These are phyloP conservation scores for Kuraishia cidri DNA, from an alignment of 805 yeast genomes.

Conservation along the genomic window DNA sequence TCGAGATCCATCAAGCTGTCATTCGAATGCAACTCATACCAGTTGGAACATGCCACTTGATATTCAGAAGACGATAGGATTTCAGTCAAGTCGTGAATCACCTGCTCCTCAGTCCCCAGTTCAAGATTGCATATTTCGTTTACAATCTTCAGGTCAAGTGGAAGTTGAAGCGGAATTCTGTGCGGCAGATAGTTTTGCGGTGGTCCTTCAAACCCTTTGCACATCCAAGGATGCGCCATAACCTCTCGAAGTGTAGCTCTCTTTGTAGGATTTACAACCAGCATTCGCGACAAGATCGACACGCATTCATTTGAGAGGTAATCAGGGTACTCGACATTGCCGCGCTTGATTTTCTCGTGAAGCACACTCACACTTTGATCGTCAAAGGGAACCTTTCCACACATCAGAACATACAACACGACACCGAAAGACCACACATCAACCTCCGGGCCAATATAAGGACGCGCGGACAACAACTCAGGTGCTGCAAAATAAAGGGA, in stretches of 20 bases:
- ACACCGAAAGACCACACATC: constrained; percentile 99
- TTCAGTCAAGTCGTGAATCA: constrained; percentile 43
- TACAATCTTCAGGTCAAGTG: constrained; percentile 59
- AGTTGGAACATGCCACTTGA: constrained; percentile 46
- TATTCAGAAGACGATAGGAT: constrained; percentile 62
- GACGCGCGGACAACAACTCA: constrained; percentile 84
- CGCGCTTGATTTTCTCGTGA: constrained; percentile 90
- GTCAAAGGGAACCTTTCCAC: constrained; percentile 98
- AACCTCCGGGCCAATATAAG: constrained; percentile 94
- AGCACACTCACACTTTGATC: constrained; percentile 87
- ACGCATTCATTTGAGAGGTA: constrained; percentile 74
- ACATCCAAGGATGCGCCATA: constrained; percentile 91
- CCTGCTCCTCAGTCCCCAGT: constrained; percentile 59
- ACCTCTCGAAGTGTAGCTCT: constrained; percentile 79
- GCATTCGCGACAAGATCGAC: constrained; percentile 75
- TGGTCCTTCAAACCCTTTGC: constrained; percentile 70
- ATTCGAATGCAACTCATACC: constrained; percentile 25
- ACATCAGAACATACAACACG: constrained; percentile 86
- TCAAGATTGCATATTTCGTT: constrained; percentile 72
- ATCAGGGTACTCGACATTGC: constrained; percentile 85
- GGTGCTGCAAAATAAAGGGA: constrained; percentile 98
- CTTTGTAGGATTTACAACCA: constrained; percentile 79
- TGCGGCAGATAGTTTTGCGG: constrained; percentile 68
- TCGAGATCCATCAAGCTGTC: neutral
- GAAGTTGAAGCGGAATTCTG: constrained; percentile 65